Evolutionary conservation across 75 land plant species (phyloP).

Genomic region (Cupressus sempervirens): DNA sequence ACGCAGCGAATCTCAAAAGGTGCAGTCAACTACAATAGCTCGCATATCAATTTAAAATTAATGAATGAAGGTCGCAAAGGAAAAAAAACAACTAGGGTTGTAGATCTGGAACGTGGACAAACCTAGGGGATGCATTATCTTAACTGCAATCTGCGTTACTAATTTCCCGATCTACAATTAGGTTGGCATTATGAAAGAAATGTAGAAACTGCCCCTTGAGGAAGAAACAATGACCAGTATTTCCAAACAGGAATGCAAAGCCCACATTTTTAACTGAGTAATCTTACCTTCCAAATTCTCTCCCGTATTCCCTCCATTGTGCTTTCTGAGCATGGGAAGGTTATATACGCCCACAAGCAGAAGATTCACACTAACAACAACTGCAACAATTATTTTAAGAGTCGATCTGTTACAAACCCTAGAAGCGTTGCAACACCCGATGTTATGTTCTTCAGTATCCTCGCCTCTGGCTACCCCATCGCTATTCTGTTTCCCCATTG

Average conservation of each 20-base stretch:
- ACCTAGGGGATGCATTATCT: not conserved
- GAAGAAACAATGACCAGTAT: not conserved
- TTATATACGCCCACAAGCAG: conserved; percentile 2
- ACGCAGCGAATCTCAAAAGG: not conserved
- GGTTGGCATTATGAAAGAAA: not conserved
- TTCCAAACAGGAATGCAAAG: not conserved
- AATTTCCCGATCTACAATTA: not conserved
- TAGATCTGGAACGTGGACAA: not conserved
- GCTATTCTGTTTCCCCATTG: conserved; percentile 2
- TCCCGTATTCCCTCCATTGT: not conserved
- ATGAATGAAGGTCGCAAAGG: not conserved
- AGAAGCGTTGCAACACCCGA: not conserved
- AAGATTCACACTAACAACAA: not conserved
- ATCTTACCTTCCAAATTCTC: not conserved
- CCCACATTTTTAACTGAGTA: not conserved
- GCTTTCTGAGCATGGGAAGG: not conserved
- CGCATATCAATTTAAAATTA: not conserved
- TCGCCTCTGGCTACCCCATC: not conserved
- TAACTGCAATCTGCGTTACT: not conserved
- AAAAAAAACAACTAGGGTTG: not conserved
- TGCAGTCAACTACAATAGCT: not conserved
- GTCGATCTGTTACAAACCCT: conserved; percentile 9
- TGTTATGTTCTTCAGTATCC: not conserved
- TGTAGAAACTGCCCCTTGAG: not conserved
- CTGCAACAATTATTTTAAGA: not conserved